Evolutionary conservation across 1,139 yeast species (phyloP).

Genomic region (Nakaseomyces uthaithaninus): DNA sequence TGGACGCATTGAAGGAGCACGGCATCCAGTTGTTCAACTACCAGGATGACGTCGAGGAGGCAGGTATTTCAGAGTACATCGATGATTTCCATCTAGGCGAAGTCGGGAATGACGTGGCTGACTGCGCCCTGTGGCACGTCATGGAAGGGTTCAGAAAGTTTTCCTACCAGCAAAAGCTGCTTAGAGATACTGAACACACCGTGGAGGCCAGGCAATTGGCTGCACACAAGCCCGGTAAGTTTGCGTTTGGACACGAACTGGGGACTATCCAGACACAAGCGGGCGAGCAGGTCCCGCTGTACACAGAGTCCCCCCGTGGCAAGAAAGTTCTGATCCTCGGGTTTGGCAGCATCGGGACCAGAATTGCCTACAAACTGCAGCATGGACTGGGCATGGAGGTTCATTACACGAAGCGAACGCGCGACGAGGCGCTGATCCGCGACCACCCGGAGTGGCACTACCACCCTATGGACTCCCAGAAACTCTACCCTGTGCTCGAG

Average conservation of each 20-base stretch:
- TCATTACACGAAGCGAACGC: slow-evolving; percentile 52
- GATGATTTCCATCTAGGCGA: slow-evolving; percentile 14
- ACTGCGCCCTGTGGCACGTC: slow-evolving; percentile 60
- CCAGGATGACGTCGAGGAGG: slow-evolving; percentile 18
- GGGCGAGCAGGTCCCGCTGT: slow-evolving; percentile 14
- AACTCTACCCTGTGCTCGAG: slow-evolving; percentile 21
- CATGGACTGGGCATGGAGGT: slow-evolving; percentile 59
- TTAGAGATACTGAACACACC: slow-evolving; percentile 38
- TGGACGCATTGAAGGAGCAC: slow-evolving; percentile 18
- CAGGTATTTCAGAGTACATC: slow-evolving; percentile 5
- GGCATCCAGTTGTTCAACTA: slow-evolving; percentile 23
- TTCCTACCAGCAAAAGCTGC: slow-evolving; percentile 35
- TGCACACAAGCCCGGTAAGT: slow-evolving; percentile 23
- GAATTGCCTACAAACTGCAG: slow-evolving; percentile 49
- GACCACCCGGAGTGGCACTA: slow-evolving; percentile 33
- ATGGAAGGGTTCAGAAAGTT: slow-evolving; percentile 53
- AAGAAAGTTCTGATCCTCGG: slow-evolving; percentile 64
- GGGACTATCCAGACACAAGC: slow-evolving; percentile 31
- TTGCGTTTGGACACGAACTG: slow-evolving; percentile 39
- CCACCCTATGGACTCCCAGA: slow-evolving; percentile 30
- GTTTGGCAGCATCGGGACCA: slow-evolving; percentile 67
- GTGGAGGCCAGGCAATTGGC: slow-evolving; percentile 28
- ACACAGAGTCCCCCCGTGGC: slow-evolving; percentile 44
- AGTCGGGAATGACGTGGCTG: slow-evolving; percentile 60
- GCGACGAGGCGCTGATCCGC: slow-evolving; percentile 24